Evolutionary conservation across 1,284 basidiomycete genomes (phyloP).

Genomic region (Ustilago nuda): DNA sequence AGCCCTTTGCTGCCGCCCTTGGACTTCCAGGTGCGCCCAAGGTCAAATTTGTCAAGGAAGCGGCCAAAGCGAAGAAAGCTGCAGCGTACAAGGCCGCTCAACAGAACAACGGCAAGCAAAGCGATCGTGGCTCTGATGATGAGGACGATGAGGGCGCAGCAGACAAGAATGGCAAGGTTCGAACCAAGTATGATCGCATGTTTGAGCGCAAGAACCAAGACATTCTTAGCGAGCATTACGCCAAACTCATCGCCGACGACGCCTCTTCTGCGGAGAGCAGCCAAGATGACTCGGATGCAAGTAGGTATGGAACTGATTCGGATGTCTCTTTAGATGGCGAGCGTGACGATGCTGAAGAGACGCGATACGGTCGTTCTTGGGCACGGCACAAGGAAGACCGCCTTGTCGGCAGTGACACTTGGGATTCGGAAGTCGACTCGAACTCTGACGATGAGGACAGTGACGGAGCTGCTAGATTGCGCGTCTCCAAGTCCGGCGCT

Average conservation of each 20-base stretch:
- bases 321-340: constrained; percentile 19
- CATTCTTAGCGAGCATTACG: constrained; percentile 90
- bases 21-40: constrained; percentile 95
- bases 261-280: constrained; percentile 26
- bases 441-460: constrained; percentile 30
- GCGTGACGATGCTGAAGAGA: constrained; percentile 29
- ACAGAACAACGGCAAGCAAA: constrained; percentile 20
- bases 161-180: constrained; percentile 54
- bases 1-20: constrained; percentile 86
- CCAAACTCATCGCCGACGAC: constrained; percentile 79
- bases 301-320: constrained; percentile 19
- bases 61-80: constrained; percentile 82
- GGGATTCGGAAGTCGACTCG: constrained; percentile 44
- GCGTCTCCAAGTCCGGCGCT: constrained; percentile 8
- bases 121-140: constrained; percentile 61
- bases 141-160: constrained; percentile 64
- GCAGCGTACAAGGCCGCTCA: constrained; percentile 61
- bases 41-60: constrained; percentile 86
- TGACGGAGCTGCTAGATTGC: not conserved
- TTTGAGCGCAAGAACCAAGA: constrained; percentile 96
- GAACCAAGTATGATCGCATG: constrained; percentile 97
- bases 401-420: constrained; percentile 60
- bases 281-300: constrained; percentile 21
- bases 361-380: constrained; percentile 36
- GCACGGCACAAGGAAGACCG: constrained; percentile 34